Percentiles rank a stretch among this genome's conserved stretches.
phyloP scores from a whole-genome alignment of 2,329 filamentous ascomycete species.

The Fusarium citri region DNA sequence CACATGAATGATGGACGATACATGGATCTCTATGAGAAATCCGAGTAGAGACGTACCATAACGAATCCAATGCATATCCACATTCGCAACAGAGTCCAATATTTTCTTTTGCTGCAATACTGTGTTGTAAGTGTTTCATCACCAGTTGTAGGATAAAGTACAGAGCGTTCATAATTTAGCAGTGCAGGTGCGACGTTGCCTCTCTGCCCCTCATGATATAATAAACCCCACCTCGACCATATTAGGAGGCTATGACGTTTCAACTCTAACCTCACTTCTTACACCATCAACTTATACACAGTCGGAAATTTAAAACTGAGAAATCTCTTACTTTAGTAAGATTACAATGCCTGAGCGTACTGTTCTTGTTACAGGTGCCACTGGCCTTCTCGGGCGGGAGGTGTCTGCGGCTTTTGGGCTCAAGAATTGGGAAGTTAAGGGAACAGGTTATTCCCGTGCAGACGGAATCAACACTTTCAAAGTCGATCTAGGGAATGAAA shows the following conservation, averaged over 20 bases:
- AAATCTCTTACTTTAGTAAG: not conserved
- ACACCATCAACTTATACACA: not conserved
- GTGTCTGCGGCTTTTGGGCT: conserved; percentile 77
- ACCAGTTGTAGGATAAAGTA: not conserved
- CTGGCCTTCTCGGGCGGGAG: conserved; percentile 84
- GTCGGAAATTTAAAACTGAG: not conserved
- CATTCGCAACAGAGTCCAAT: not conserved
- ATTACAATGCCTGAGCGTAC: conserved; percentile 51
- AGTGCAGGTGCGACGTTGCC: not conserved
- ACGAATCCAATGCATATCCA: not conserved
- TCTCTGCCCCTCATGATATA: conserved; percentile 31
- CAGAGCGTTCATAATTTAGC: not conserved
- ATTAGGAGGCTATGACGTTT: conserved; percentile 26
- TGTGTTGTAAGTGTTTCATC: not conserved
- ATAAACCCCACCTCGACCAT: conserved; percentile 27
- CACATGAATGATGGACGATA: not conserved
- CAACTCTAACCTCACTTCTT: conserved; percentile 11
- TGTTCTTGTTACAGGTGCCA: conserved; percentile 85
- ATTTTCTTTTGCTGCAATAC: not conserved
- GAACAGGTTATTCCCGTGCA: conserved; percentile 79
- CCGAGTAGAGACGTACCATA: not conserved
- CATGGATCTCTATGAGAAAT: not conserved
- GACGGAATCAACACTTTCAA: conserved; percentile 75
- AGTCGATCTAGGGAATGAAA: conserved; percentile 62
- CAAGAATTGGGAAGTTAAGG: conserved; percentile 72